A percentile compares a stretch with the other conserved stretches of the same genome.
Evolutionary conservation across 2,329 filamentous ascomycete species (phyloP).

Genomic region (Didymella segeticola): DNA sequence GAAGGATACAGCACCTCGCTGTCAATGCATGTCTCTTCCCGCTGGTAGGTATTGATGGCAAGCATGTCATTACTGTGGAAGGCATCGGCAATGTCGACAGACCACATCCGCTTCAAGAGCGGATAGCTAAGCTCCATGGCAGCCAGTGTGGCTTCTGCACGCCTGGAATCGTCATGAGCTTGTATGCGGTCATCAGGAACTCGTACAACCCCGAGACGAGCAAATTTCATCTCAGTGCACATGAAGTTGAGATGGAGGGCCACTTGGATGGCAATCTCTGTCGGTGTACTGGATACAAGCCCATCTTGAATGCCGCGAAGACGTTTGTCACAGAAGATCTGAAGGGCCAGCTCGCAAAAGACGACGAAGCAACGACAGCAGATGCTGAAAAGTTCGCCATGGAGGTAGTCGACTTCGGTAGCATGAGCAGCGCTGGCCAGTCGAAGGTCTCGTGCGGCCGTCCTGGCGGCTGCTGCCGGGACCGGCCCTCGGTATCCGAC

Average conservation of each 20-base stretch:
- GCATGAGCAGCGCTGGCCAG: slow-evolving; percentile 30
- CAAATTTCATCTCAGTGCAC: slow-evolving; percentile 43
- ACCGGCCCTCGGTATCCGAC: slow-evolving; percentile 32
- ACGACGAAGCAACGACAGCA: slow-evolving; percentile 57
- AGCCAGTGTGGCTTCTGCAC: slow-evolving; percentile 96
- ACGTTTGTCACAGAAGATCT: slow-evolving; percentile 71
- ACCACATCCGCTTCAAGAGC: slow-evolving; percentile 87
- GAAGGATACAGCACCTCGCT: slow-evolving; percentile 89
- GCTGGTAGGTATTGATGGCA: slow-evolving; percentile 88
- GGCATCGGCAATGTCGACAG: slow-evolving; percentile 86
- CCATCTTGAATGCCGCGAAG: slow-evolving; percentile 90
- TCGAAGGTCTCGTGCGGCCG: slow-evolving; percentile 45
- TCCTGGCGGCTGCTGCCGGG: slow-evolving; percentile 48
- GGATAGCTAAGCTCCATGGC: slow-evolving; percentile 87
- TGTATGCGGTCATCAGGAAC: slow-evolving; percentile 90
- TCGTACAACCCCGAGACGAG: slow-evolving; percentile 45
- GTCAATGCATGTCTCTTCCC: slow-evolving; percentile 95
- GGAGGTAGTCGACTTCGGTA: slow-evolving; percentile 32
- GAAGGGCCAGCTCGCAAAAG: slow-evolving; percentile 58
- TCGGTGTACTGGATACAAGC: slow-evolving; percentile 90
- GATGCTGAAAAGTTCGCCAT: slow-evolving; percentile 34
- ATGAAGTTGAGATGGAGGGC: slow-evolving; percentile 48
- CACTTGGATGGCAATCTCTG: slow-evolving; percentile 92
- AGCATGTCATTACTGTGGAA: slow-evolving; percentile 96
- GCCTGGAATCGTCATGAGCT: slow-evolving; percentile 89